Evolutionary conservation across 192 early-diverging fungal species (phyloP).

Genomic region (Linnemannia schmuckeri): DNA sequence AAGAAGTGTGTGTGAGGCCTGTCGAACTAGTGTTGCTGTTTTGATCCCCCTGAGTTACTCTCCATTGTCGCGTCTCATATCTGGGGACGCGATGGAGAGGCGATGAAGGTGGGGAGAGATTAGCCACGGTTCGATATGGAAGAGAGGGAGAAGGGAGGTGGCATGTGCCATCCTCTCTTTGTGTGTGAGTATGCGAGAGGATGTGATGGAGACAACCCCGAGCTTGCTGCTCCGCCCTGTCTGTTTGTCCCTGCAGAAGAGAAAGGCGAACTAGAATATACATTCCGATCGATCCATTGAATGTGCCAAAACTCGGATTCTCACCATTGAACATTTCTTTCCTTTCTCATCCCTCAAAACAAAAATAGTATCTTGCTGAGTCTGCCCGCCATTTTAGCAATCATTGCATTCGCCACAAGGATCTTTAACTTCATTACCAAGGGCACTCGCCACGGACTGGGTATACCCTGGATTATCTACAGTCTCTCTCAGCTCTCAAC

Average conservation of each 20-base stretch:
- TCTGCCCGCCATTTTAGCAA: background rate
- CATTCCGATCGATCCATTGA: background rate
- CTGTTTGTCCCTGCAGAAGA: background rate
- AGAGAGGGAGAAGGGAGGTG: background rate
- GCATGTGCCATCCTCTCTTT: background rate
- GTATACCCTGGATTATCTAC: slow-evolving; percentile 4
- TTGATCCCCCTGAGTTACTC: background rate
- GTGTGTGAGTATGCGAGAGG: background rate
- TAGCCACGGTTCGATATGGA: background rate
- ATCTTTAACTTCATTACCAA: background rate
- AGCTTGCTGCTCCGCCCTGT: background rate
- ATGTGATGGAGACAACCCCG: background rate
- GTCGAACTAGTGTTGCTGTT: background rate
- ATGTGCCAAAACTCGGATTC: background rate
- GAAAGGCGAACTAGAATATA: background rate
- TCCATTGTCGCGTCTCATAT: background rate
- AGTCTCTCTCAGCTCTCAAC: slow-evolving; percentile 3
- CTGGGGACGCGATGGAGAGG: background rate
- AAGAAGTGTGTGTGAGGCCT: background rate
- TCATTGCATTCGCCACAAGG: background rate
- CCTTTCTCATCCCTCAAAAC: background rate
- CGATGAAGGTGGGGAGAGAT: slow-evolving; percentile 1
- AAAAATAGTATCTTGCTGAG: background rate
- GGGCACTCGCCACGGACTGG: background rate
- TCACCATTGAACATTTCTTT: background rate